A percentile compares a stretch with the other conserved stretches of the same genome.
Conservation (phyloP, 805 yeast species). For the Suhomyces canberraensis region DNA sequence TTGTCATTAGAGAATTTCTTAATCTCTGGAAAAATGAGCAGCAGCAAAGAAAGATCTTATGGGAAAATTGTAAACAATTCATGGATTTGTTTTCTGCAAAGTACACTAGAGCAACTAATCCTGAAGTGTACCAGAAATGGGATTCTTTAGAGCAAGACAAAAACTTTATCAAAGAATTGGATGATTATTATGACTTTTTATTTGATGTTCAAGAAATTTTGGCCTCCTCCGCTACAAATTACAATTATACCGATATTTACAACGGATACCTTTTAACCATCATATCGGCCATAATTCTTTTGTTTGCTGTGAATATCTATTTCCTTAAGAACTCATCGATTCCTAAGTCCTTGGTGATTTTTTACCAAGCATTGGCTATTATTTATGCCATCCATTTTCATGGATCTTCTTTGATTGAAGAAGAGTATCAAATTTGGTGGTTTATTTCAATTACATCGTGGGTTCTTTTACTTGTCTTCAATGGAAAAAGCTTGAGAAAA, state of each 20-base stretch:
- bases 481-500: neutral
- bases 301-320: slow-evolving; percentile 1
- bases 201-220: slow-evolving; percentile 46
- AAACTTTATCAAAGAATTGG: slow-evolving; percentile 10
- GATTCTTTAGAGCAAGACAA: slow-evolving; percentile 4
- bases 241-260: slow-evolving; percentile 52
- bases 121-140: slow-evolving; percentile 11
- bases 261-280: slow-evolving; percentile 23
- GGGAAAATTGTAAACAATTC: slow-evolving; percentile 59
- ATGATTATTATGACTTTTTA: slow-evolving; percentile 36
- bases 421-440: slow-evolving; percentile 97
- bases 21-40: slow-evolving; percentile 42
- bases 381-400: slow-evolving; percentile 69
- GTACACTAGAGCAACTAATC: slow-evolving; percentile 9
- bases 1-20: slow-evolving; percentile 57
- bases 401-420: slow-evolving; percentile 77
- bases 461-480: slow-evolving; percentile 5
- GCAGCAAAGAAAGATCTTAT: slow-evolving; percentile 34
- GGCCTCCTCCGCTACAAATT: slow-evolving; percentile 67
- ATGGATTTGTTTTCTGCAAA: slow-evolving; percentile 45
- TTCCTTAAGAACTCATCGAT: slow-evolving; percentile 1
- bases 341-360: neutral
- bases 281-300: slow-evolving; percentile 26
- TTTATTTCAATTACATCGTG: slow-evolving; percentile 28
- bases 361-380: slow-evolving; percentile 36